Base-by-base conservation (phyloP, 306 rosid genomes). In the Hylodesmum podocarpum region DNA sequence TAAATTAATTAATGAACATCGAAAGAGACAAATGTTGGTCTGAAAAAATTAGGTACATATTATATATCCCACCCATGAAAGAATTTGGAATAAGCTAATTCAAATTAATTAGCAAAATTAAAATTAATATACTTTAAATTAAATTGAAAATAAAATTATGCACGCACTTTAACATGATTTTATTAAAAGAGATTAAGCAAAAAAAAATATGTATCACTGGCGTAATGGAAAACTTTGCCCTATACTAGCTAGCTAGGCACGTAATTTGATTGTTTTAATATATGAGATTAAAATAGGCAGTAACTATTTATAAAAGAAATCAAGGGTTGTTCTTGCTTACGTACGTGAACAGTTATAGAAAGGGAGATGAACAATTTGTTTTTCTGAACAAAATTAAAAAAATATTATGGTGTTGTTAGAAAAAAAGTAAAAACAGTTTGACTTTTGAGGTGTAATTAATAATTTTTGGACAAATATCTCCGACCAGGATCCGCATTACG, bases 401-500 rank as follows among this genome's bases (percentile, higher is more conserved):
- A 28, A 50, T 37, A 19, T 21, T 15, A 49, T 6, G 44, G 18
- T 12, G 18, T 28, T 27, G 27, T 3, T n/a, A 49, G 18, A 40
- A 71, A 63, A 63, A 64, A 73, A 36, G 0, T 34, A 34, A 43
- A 28, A 54, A 25, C 14, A 37, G 47, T 14, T 71, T 76, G 77
- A 83, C 73, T 37, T 47, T 46, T 12, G n/a, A 36, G 9, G 2
- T 40, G 10, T 55, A 58, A 66, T 54, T n/a, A n/a, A n/a, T n/a
- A n/a, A n/a, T n/a, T n/a, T n/a, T n/a, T 47, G 29, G 44, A 39
- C 28, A 73, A 50, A 36, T 7, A 78, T 78, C 29, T 41, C 51
- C 68, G 58, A 63, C 37, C 84, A 41, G 46, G 87, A 84, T 54
- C 80, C 73, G 73, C 53, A 71, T 62, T 75, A 79, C 9, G 3